phyloP scores from a whole-genome alignment of 2,329 filamentous ascomycete species.

The Aspergillus versicolor region DNA sequence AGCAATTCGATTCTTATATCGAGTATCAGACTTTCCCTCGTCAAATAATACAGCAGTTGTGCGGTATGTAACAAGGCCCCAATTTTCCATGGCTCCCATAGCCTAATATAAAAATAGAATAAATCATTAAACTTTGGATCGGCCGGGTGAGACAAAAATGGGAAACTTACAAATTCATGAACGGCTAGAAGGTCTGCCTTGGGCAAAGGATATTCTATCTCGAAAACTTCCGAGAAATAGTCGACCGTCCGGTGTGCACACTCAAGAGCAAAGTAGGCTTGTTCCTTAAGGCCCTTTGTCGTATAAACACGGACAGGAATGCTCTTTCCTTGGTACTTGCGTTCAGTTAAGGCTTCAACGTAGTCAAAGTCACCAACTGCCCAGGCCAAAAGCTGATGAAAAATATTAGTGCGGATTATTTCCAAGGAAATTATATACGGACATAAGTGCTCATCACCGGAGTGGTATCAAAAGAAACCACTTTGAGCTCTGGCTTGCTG shows the following conservation, averaged over 20 bases:
- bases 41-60: conserved; percentile 97
- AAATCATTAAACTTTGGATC: conserved; percentile 20
- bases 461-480: conserved; percentile 76
- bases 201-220: conserved; percentile 87
- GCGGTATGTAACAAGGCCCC: conserved; percentile 93
- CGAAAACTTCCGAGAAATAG: conserved; percentile 92
- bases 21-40: conserved; percentile 82
- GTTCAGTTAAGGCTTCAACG: conserved; percentile 84
- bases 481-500: conserved; percentile 62
- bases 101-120: conserved; percentile 42
- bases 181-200: conserved; percentile 90
- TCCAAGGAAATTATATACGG: conserved; percentile 21
- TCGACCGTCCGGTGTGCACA: conserved; percentile 93
- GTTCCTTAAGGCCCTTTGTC: conserved; percentile 87
- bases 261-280: conserved; percentile 84
- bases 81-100: conserved; percentile 86
- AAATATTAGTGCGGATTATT: conserved; percentile 41
- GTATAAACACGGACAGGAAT: conserved; percentile 95
- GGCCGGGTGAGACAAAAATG: not conserved
- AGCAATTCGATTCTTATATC: conserved; percentile 89
- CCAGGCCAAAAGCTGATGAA: conserved; percentile 78
- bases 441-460: conserved; percentile 87
- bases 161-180: conserved; percentile 75
- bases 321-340: conserved; percentile 86
- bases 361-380: conserved; percentile 97